Evolutionary conservation across 1,284 basidiomycete species (phyloP), one percentile per base, ranked within the genome.

Genomic region (Peniophora sp.): DNA sequence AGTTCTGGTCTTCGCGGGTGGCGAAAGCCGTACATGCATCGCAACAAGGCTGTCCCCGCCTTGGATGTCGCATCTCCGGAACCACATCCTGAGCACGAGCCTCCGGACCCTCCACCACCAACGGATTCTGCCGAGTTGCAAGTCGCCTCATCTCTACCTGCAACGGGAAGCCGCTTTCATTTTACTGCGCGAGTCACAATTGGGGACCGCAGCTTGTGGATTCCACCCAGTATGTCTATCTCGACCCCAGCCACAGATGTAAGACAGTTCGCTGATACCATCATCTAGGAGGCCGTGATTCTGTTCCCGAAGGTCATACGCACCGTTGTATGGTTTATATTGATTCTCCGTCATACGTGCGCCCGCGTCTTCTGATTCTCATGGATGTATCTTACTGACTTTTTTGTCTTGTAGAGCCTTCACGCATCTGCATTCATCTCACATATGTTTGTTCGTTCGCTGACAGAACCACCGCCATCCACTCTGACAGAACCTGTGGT

Each of bases 301-400:
- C 54, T n/a, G 58, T 61, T 20, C 58, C 64, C 17, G 53, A 60
- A 39, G 60, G 66, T 2, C 72, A 80, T 58, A 79, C 81, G 0
- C 82, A 87, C 62, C 78, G 77, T 55, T 89, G 86, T 87, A 82
- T 84, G 72, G 64, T 89, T 17, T 74, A 73, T 1, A 72, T 86
- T 3, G 76, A 80, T 19, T 74, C 85, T 5, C 82, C 86, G 12
- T 82, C 83, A 52, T 89, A 89, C 60, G 86, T 85, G 54, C 46
- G 38, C 38, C n/a, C 10, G 34, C 10, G 10, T n/a, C 34, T 17
- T 41, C 16, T 3, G n/a, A 51, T 27, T 35, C 35, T 52, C 52
- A 10, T 10, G 10, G 10, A 36, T 10, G 34, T 36, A n/a, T n/a
- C n/a, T 36, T 36, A 10, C 34, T 36, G 34, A 36, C 39, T 47